A percentile compares a stretch with the other conserved stretches of the same genome.
These are phyloP conservation scores for Echinosophora koreensis DNA, from an alignment of 306 rosid genomes.

Conservation along the genomic window DNA sequence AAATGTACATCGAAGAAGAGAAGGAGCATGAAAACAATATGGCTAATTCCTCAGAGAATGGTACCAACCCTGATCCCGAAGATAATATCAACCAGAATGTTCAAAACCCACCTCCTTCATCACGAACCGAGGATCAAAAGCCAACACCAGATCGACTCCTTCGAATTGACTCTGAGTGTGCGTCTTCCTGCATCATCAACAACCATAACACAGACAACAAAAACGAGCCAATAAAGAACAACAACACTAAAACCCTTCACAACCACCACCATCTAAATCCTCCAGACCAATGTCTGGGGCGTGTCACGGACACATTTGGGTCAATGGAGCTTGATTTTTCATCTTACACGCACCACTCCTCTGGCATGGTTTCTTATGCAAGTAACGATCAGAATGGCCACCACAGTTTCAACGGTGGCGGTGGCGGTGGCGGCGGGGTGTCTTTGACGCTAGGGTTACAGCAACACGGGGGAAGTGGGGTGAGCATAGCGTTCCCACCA, in stretches of 20 bases:
- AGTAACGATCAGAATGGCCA: conserved; percentile 31
- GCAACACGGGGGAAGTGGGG: conserved; percentile 76
- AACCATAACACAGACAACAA: conserved; percentile 50
- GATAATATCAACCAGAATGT: conserved; percentile 39
- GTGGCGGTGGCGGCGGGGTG: conserved; percentile 57
- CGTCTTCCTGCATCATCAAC: conserved; percentile 70
- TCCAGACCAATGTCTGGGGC: conserved; percentile 54
- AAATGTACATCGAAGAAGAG: conserved; percentile 86
- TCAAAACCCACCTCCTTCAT: conserved; percentile 31
- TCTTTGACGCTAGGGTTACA: conserved; percentile 91
- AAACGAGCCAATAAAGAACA: conserved; percentile 47
- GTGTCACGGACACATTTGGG: conserved; percentile 59
- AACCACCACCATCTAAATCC: conserved; percentile 45
- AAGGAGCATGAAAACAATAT: conserved; percentile 64
- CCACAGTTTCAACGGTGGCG: conserved; percentile 44
- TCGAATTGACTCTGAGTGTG: conserved; percentile 71
- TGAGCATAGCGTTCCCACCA: conserved; percentile 70
- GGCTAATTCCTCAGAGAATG: conserved; percentile 57
- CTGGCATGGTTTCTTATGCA: conserved; percentile 44
- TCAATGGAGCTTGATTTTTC: conserved; percentile 79
- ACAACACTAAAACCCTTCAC: conserved; percentile 37
- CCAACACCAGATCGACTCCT: conserved; percentile 61
- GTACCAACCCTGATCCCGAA: conserved; percentile 45
- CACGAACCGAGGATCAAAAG: conserved; percentile 59
- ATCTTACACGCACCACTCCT: conserved; percentile 56